phyloP scores from a whole-genome alignment of 1,139 yeast species.

The Lodderomyces elongisporus region DNA sequence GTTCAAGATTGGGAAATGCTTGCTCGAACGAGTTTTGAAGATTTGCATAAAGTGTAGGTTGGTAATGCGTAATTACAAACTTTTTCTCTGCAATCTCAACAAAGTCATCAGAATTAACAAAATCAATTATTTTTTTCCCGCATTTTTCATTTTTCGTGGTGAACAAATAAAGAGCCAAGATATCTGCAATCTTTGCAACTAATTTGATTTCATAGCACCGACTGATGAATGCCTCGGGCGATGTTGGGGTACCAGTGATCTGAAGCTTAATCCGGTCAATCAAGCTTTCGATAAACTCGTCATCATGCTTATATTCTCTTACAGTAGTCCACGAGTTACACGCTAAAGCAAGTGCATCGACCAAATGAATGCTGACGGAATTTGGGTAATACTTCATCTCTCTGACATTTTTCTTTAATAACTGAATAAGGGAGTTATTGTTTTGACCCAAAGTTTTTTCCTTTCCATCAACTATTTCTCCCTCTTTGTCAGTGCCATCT shows the following conservation, averaged over 20 bases:
- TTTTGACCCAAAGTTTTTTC: not conserved
- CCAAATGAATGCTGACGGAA: slow-evolving; percentile 51
- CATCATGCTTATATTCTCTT: slow-evolving; percentile 45
- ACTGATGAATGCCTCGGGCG: slow-evolving; percentile 28
- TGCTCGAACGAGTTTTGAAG: slow-evolving; percentile 33
- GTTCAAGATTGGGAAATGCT: slow-evolving; percentile 42
- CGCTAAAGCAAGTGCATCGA: slow-evolving; percentile 62
- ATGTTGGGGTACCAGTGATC: slow-evolving; percentile 17
- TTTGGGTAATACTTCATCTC: slow-evolving; percentile 53
- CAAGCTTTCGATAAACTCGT: slow-evolving; percentile 47
- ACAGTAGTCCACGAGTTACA: slow-evolving; percentile 67
- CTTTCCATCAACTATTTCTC: slow-evolving; percentile 4
- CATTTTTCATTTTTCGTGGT: slow-evolving; percentile 45
- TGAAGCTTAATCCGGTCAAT: slow-evolving; percentile 31
- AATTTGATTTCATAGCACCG: slow-evolving; percentile 54
- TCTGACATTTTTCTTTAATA: slow-evolving; percentile 55
- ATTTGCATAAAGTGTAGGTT: slow-evolving; percentile 37
- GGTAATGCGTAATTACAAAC: slow-evolving; percentile 27
- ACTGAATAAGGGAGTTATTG: slow-evolving; percentile 42
- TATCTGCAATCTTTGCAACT: slow-evolving; percentile 65
- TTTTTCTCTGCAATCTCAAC: slow-evolving; percentile 24
- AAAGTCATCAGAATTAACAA: slow-evolving; percentile 38
- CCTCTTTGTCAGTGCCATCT: slow-evolving; percentile 11
- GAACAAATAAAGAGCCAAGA: slow-evolving; percentile 67
- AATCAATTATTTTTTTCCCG: slow-evolving; percentile 38